Base-by-base conservation (phyloP, 2,329 filamentous ascomycete species). In the Xylariaceae sp. region DNA sequence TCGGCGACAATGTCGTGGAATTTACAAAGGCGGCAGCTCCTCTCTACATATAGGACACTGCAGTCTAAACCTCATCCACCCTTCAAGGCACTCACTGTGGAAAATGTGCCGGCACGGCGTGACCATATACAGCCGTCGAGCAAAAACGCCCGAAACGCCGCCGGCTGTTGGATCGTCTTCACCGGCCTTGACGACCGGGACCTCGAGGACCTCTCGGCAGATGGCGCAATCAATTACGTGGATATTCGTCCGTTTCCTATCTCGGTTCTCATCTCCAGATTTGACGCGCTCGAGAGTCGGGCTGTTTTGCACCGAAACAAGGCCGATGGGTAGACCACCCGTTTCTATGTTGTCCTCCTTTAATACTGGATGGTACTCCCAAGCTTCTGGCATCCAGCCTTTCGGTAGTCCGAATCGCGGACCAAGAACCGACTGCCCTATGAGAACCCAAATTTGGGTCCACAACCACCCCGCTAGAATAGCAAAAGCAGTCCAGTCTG, bases 31-130 rank as follows among this genome's bases (percentile, higher is more conserved):
- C 48, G 92, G 92, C 65, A 97, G 71, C 55, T 88, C 86, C 74
- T 96, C 92, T 62, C 94, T 80, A 72, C 94, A 97, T 61, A 96
- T 96, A 1, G 94, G 94, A 73, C 94, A 99, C 74, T 96, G 90
- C 65, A 99, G 72, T 54, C 92, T 76, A 69, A 95, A 91, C 67
- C 89, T 81, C 88, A 99, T 94, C 94, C 94, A 97, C 37, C 90
- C 91, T 73, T 97, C 92, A 62, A 99, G 74, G 71, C 94, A 99
- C 30, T 80, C 77, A 53, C 86, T 94, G 68, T 99, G 94, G 69
- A 99, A 99, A 46, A 97, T 91, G 73, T 99, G 94, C 51, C 92
- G 78, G 71, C 94, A 99, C 45, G 94, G 94, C 53, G 94, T 99
- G 19, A 97, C 89, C 94, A 99, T 99, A 72, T 97, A 97, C 63